phyloP scores from a whole-genome alignment of 2,329 filamentous ascomycete species.

The Diaporthe destruens region DNA sequence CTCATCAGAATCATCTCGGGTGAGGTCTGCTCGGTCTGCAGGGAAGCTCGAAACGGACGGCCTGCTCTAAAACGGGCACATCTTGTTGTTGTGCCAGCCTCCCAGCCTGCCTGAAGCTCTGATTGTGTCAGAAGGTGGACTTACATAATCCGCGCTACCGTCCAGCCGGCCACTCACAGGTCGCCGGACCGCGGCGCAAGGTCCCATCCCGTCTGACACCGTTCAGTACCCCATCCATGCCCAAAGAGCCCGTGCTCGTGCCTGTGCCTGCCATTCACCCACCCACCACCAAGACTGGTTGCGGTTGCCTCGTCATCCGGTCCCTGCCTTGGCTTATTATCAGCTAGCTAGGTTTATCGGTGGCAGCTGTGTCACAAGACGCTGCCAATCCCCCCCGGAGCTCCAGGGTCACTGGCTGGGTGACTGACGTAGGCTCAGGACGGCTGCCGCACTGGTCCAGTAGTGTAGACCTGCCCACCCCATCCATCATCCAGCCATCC shows the following conservation, averaged over 20 bases:
- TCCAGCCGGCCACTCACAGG: conserved; percentile 14
- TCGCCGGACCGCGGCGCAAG: conserved; percentile 21
- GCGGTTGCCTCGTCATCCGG: conserved; percentile 37
- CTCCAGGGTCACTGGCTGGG: conserved; percentile 13
- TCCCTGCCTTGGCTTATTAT: conserved; percentile 33
- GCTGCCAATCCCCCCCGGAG: conserved; percentile 4
- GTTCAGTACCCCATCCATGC: not conserved
- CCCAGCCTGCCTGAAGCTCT: conserved; percentile 7
- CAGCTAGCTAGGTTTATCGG: conserved; percentile 14
- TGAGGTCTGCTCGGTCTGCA: no score
- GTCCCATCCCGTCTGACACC: conserved; percentile 29
- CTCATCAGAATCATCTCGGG: conserved; percentile 3
- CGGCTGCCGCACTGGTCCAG: conserved; percentile 33
- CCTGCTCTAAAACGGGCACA: conserved; percentile 11
- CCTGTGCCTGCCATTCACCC: conserved; percentile 1
- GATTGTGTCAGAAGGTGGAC: conserved; percentile 7
- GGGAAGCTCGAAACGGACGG: conserved; percentile 21
- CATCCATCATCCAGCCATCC: not conserved
- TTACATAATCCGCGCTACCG: conserved; percentile 3
- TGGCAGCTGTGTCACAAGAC: conserved; percentile 31
- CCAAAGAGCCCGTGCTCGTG: not conserved
- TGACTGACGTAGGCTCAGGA: conserved; percentile 35
- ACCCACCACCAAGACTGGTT: not conserved
- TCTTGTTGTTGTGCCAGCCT: not conserved
- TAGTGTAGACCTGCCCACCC: not conserved